Evolutionary conservation across 2,329 filamentous ascomycete genomes (phyloP).

Genomic region (Hypoxylon sp.): DNA sequence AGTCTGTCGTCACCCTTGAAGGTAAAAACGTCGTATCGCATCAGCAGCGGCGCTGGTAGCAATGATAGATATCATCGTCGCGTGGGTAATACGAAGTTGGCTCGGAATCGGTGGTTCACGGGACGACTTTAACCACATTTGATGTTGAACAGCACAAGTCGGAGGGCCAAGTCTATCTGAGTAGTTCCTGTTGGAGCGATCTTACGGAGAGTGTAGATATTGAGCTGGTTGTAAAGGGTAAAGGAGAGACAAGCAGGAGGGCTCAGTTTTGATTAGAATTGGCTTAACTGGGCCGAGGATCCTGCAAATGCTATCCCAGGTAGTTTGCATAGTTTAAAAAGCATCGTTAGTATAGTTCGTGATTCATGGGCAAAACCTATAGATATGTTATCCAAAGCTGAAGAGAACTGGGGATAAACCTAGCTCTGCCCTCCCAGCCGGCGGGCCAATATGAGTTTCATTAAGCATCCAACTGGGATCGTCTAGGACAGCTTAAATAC

Average conservation of each 20-base stretch:
- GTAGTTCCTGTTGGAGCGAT: background rate
- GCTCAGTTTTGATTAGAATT: background rate
- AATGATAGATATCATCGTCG: background rate
- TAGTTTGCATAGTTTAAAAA: too few relatives aligned
- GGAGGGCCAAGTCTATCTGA: background rate
- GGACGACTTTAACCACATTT: background rate
- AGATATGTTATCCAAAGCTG: too few relatives aligned
- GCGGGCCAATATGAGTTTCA: too few relatives aligned
- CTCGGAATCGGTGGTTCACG: background rate
- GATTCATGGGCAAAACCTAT: too few relatives aligned
- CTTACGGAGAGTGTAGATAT: background rate
- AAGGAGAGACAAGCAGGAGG: background rate
- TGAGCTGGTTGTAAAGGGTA: background rate
- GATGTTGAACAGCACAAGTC: background rate
- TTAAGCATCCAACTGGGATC: too few relatives aligned
- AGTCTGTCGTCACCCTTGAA: background rate
- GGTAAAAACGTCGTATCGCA: background rate
- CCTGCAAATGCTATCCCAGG: background rate
- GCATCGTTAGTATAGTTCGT: too few relatives aligned
- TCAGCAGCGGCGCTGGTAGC: background rate
- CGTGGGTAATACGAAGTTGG: background rate
- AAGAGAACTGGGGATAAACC: too few relatives aligned
- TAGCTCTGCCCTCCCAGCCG: too few relatives aligned
- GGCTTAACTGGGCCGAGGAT: background rate
- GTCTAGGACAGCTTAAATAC: too few relatives aligned